Evolutionary conservation across 1,284 basidiomycete species (phyloP), one percentile per base, ranked within the genome.

Genomic region (Anthracocystis panici-leucophaei): DNA sequence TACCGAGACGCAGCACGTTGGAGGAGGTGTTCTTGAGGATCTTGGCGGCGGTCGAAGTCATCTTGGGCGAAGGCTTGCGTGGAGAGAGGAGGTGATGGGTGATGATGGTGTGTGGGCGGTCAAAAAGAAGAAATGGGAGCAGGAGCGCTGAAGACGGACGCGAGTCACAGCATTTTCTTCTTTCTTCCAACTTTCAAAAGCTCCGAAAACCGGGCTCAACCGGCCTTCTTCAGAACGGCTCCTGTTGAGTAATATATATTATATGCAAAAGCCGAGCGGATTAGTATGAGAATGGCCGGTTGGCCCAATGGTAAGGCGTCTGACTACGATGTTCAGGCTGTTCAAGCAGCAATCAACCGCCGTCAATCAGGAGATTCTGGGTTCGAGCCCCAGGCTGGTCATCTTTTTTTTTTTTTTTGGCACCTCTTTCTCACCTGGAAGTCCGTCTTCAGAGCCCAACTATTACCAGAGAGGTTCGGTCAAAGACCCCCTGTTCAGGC

Each of bases 1-100:
- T 91, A 41, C 95, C 96, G 85, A 99, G 82, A 29, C 78, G 79
- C 41, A 86, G 70, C 45, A 79, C 76, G 29, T 58, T 61, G 38
- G 69, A 46, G 1, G 66, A 60, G 27, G 64, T 52, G 48, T 68
- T 68, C 68, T 75, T 75, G 55, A 75, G 64, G 61, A 75, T 71
- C 46, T 59, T 50, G 21, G 73, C 64, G 9, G 68, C 72, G 14
- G 67, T 75, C 21, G 67, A 70, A 12, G 72, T 70, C 72, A 75
- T 75, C 35, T 57, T 65, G 38, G 57, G 21, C 14, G 14, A 35
- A 7, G 27, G 27, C 4, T 7, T 23, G 42, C 25, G 14, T 14
- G 21, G 44, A 38, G 18, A 8, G 33, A 42, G 7, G 20, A 21
- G 45, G 12, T 25, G 48, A 14, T n/a, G 41, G 27, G n/a, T n/a